Conservation (phyloP, 257 asterid species). For the Dorcoceras hygrometricum region DNA sequence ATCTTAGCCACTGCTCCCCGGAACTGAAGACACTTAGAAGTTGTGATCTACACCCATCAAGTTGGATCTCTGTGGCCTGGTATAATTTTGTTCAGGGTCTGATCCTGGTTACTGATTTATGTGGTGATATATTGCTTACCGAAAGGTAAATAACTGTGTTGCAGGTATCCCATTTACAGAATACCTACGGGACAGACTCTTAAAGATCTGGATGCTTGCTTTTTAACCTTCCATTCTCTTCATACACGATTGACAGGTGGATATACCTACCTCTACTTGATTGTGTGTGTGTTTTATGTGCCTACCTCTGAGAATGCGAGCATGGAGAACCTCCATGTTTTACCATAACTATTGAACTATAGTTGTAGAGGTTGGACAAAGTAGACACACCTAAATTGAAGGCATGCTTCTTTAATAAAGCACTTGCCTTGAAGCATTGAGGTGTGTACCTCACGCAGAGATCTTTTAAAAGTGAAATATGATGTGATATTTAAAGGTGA, state of each 20-base stretch:
- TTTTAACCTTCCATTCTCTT: slow-evolving; percentile 89
- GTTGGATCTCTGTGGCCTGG: slow-evolving; percentile 99
- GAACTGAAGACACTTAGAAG: slow-evolving; percentile 74
- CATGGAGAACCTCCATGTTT: not conserved
- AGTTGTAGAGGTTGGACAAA: not conserved
- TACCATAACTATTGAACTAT: not conserved
- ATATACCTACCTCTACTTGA: not conserved
- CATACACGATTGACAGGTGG: slow-evolving; percentile 72
- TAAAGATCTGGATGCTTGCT: slow-evolving; percentile 86
- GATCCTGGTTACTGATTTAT: slow-evolving; percentile 3
- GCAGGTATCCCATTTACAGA: slow-evolving; percentile 96
- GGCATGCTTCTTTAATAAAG: not conserved
- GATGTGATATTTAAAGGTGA: not conserved
- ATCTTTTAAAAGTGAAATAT: not conserved
- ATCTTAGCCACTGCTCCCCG: slow-evolving; percentile 60
- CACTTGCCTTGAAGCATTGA: not conserved
- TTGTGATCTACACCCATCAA: slow-evolving; percentile 75
- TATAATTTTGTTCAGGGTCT: slow-evolving; percentile 22
- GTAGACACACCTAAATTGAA: not conserved
- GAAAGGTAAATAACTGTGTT: slow-evolving; percentile 24
- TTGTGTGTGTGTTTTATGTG: not conserved
- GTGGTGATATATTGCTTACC: slow-evolving; percentile 4
- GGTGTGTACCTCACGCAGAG: no score
- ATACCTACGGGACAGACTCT: slow-evolving; percentile 92
- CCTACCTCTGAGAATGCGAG: not conserved